These are phyloP conservation scores for Globisporangium echinulatum DNA, from an alignment of 352 stramenopile genomes.

Conservation along the genomic window DNA sequence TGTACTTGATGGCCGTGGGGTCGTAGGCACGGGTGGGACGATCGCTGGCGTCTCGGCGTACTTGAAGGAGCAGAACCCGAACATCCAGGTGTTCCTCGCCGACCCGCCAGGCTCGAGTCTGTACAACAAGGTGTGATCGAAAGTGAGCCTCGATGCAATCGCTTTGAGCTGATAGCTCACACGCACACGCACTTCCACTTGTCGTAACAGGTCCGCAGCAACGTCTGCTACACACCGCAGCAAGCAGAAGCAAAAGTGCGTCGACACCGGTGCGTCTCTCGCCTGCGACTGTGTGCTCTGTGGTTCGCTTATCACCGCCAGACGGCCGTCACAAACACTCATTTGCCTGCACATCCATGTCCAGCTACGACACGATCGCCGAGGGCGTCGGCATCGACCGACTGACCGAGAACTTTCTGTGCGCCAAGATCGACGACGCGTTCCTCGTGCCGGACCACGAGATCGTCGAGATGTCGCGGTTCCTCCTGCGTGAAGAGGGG, in stretches of 20 bases:
- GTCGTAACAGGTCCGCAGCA: conserved; percentile 68
- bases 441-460: conserved; percentile 92
- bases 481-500: conserved; percentile 93
- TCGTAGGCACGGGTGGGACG: conserved; percentile 91
- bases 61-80: conserved; percentile 86
- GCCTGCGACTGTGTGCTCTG: neutral
- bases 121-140: conserved; percentile 86
- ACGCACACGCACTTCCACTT: neutral
- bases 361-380: conserved; percentile 96
- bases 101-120: conserved; percentile 96
- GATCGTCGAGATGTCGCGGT: conserved; percentile 96
- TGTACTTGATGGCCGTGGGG: conserved; percentile 18
- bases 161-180: neutral
- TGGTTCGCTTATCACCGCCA: neutral
- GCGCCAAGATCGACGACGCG: conserved; percentile 86
- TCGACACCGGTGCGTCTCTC: conserved; percentile 67
- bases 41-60: conserved; percentile 94
- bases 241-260: conserved; percentile 91
- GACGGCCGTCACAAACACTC: neutral
- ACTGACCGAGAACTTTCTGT: conserved; percentile 94
- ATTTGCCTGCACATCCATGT: neutral
- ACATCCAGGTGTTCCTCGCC: conserved; percentile 91
- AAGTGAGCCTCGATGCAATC: neutral
- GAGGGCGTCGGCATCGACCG: conserved; percentile 98
- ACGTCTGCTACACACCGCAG: conserved; percentile 94